phyloP scores from a whole-genome alignment of 192 early-diverging fungal genomes.

The Gaertneriomyces sp. region DNA sequence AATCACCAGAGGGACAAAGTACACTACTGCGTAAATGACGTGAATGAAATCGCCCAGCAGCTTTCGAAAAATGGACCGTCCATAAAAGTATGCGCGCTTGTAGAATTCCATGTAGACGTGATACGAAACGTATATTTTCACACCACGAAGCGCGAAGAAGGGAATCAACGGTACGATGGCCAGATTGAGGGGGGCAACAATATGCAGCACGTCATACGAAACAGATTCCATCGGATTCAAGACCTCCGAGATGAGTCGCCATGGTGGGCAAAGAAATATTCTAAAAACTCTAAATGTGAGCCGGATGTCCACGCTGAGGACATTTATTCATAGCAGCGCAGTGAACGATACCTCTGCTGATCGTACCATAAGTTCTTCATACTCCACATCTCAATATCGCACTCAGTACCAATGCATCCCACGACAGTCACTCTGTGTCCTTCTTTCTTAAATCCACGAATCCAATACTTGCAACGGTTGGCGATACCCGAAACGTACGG shows the following conservation, averaged over 20 bases:
- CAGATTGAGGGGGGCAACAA: constrained; percentile 42
- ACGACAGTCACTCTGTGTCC: constrained; percentile 50
- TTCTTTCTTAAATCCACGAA: constrained; percentile 39
- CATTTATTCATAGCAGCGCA: constrained; percentile 1
- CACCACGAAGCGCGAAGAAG: constrained; percentile 40
- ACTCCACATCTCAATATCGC: constrained; percentile 38
- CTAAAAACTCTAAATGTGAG: constrained; percentile 8
- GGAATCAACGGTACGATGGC: constrained; percentile 40
- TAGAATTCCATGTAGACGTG: constrained; percentile 52
- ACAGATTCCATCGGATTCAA: constrained; percentile 36
- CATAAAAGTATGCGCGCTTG: constrained; percentile 40
- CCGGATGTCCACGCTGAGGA: neutral
- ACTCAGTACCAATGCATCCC: constrained; percentile 35
- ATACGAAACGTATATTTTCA: constrained; percentile 52
- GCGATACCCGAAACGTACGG: constrained; percentile 53
- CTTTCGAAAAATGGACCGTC: neutral
- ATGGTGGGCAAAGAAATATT: constrained; percentile 46
- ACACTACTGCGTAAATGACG: constrained; percentile 34
- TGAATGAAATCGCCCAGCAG: constrained; percentile 39
- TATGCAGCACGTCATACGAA: constrained; percentile 46
- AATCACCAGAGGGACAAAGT: constrained; percentile 44
- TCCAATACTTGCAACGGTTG: constrained; percentile 50
- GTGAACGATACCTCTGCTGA: constrained; percentile 34
- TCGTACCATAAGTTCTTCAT: constrained; percentile 44
- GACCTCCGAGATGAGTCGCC: constrained; percentile 36